Base-by-base conservation (phyloP, 306 rosid species). In the Quercus variabilis region DNA sequence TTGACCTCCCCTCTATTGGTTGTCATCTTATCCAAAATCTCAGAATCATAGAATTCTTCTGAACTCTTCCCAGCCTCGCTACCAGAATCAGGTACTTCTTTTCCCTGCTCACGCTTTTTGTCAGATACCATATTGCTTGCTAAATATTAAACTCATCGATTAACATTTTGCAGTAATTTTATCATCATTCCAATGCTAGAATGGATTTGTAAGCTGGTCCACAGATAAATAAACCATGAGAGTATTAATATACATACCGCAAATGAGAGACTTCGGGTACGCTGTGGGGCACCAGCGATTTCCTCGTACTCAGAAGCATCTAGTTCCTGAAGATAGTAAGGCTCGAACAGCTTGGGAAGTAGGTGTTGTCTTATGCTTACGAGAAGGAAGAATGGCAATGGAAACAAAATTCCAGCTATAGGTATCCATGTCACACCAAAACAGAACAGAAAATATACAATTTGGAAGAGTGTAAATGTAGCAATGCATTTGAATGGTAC, bases 351-450 rank as follows among this genome's bases (percentile, higher is more conserved):
- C 85, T 86, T 90, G 71, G 97, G 98, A 56, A 93, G 97, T 35
- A 93, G n/a, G 59, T 86, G 77, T 65, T 91, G 94, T 85, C 98
- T 88, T 79, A 93, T 73, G 69, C 85, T 74, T 78, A 91, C 82
- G 71, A 93, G 84, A 60, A 90, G 77, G 87, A 93, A 91, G 87
- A 91, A 93, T 20, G 93, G 98, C 84, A 90, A 74, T 18, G 97
- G 98, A 80, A 93, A 93, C 81, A 93, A 73, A 69, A 91, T 89
- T 76, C 98, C 98, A 58, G 98, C 98, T 52, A 93, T 79, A 5
- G 97, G 98, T 80, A 93, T 90, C 98, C 97, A 91, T 64, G 97
- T 94, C 76, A 91, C 83, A 2, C 94, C 98, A 21, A 70, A 92
- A 71, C 97, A 93, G 76, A 86, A 21, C 85, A 93, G 84, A 74